Evolutionary conservation across 495 filamentous ascomycete genomes (phyloP), one percentile per base, ranked within the genome.

Genomic region (Trichoderma orchidacearum): DNA sequence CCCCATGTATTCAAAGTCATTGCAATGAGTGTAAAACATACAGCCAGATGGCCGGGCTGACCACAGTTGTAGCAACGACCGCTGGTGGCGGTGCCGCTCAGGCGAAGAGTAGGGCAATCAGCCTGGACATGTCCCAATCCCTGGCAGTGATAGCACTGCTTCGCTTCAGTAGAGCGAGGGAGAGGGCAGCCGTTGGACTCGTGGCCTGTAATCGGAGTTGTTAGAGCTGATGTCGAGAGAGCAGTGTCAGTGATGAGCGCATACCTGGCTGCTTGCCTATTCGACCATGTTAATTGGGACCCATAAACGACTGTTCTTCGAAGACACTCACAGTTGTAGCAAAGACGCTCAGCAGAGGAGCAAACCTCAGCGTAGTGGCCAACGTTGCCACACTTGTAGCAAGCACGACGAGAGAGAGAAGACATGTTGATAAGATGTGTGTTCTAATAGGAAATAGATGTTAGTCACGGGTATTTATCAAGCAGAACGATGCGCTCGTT

Each of bases 111-210:
- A 59, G 94, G 94, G 80, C 94, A 99, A 70, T 97, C 94, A 60
- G 94, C 94, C 76, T 99, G 94, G 65, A 99, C 93, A 68, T 99
- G 94, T 57, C 94, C 94, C 59, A 96, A 79, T 32, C 94, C 94
- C 74, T 97, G 93, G 79, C 94, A 99, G 76, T 97, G 93, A 70
- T 99, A 99, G 83, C 94, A 99, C 76, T 99, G 94, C 82, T 99
- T 99, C 36, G 88, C 87, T 74, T 99, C 93, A 59, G 94, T 96
- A 38, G 91, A 95, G 70, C 94, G 84, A 62, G 94, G 94, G 68
- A 87, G 85, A 61, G 94, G 94, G 79, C 94, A 99, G 65, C 84
- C 84, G 76, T 91, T 97, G 55, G 92, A 96, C 72, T 99, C 94
- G 74, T 99, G 94, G 69, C 94, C 91, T 95, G 61, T 66, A 60